phyloP scores from a whole-genome alignment of 768 basidiomycete species.

The Boletus huronensis region DNA sequence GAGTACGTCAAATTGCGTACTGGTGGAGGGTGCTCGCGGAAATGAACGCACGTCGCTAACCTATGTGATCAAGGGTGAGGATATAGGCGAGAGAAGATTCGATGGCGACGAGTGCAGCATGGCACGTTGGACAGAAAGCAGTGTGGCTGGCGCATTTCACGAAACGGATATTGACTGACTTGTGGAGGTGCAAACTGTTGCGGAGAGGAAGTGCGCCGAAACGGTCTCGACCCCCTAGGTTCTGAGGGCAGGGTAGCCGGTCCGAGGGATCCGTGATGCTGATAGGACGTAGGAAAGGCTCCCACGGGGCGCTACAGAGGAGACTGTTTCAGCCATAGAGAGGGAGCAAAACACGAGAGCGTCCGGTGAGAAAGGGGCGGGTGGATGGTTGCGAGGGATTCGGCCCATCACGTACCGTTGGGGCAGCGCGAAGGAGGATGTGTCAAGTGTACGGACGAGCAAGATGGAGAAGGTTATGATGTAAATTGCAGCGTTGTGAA shows the following conservation, averaged over 20 bases:
- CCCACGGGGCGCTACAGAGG: slow-evolving; percentile 11
- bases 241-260: background rate
- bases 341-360: background rate
- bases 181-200: background rate
- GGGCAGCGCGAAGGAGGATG: background rate
- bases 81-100: slow-evolving; percentile 11
- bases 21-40: slow-evolving; percentile 13
- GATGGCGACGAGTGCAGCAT: background rate
- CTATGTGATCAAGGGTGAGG: slow-evolving; percentile 15
- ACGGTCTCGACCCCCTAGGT: background rate
- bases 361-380: background rate
- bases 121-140: background rate
- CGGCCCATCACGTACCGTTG: background rate
- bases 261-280: background rate
- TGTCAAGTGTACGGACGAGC: background rate
- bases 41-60: slow-evolving; percentile 19
- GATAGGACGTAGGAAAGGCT: background rate
- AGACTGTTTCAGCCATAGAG: background rate
- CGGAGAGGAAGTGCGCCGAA: background rate
- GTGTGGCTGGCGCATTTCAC: background rate
- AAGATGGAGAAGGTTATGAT: background rate
- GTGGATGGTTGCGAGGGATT: background rate
- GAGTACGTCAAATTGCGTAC: slow-evolving; percentile 19
- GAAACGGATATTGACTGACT: slow-evolving; percentile 1
- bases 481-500: background rate